Base-by-base conservation (phyloP, 164 flowering plant species). In the Santalum album region DNA sequence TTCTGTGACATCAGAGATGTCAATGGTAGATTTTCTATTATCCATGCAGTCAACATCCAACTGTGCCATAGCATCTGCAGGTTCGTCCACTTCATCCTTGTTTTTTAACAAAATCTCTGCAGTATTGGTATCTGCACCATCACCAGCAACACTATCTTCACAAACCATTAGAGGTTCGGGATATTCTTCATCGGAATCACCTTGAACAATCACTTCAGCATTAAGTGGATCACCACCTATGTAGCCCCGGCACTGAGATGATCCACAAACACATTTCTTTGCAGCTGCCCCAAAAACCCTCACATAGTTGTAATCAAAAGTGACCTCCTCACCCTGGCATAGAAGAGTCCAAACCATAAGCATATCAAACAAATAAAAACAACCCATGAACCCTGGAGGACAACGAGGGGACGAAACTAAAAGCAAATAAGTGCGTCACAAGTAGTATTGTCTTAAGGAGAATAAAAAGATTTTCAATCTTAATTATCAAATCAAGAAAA, bases 211-310 rank as follows among this genome's bases (percentile, higher is more conserved):
- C 26, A 63, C 71, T 60, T 87, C 97, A 40, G 77, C 48, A 69
- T 65, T 81, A 29, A 55, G 71, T 25, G 84, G 92, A 75, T 94
- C 96, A 24, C 99, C 99, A 51, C 99, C 99, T 38, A 94, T 83
- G 65, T 77, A 87, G 34, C 97, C 99, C 39, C 88, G 83, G 67
- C 99, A 94, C 17, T 70, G 78, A 38, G 79, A 40, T 51, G 99
- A 74, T 40, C 91, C 95, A 76, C 99, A 94, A 19, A 76, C 69
- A 66, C 99, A 94, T 77, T 85, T 86, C 72, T 90, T 94, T 12
- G 90, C 97, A 65, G 97, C 99, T 60, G 99, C 99, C 20, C 99
- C 99, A 70, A 83, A 84, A 3, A 94, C 99, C 61, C 99, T 78
- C 2, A 87, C 95, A 74, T 85, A 90, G 67, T 94, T 94, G 78